Base-by-base conservation (phyloP, 805 yeast species). In the Schizosaccharomyces cryophilus region DNA sequence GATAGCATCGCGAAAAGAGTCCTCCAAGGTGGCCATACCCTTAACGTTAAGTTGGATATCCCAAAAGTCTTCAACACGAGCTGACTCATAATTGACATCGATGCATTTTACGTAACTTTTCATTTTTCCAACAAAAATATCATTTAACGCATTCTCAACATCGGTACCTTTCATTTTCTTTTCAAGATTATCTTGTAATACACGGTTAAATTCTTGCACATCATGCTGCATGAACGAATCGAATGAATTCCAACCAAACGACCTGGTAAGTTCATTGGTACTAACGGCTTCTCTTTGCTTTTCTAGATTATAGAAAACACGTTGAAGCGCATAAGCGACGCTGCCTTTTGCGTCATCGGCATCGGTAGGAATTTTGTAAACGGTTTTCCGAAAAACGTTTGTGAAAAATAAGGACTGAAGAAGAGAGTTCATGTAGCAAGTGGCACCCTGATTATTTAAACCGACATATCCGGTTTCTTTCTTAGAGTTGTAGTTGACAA, bases 161-260 rank as follows among this genome's bases (percentile, higher is more conserved):
- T 76, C 73, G 0, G 96, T 84, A 5, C 88, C 89, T 67, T 87
- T 87, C 96, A 93, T 88, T 61, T 86, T 85, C 2, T 81, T 76
- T 70, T 93, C 99, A 55, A 93, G 76, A 65, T 84, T 81, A 71
- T 93, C 99, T 96, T 93, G 90, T 68, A 93, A 76, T 47, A 93
- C 88, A 66, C 99, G 82, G 69, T 89, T 88, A 69, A 93, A 76
- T 71, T 93, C 99, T 70, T 93, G 99, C 17, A 93, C 96, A 70
- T 93, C 99, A 72, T 93, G 97, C 72, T 93, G 99, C 1, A 95
- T 86, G 71, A 93, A 93, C 0, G 96, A 95, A 66, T 93, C 98
- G 5, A 84, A 83, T 9, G 86, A 78, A 69, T 88, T 95, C 99
- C 99, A 93, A 7, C 99, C 98, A 75, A 93, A 93, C 0, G 96